Evolutionary conservation across 2,329 filamentous ascomycete genomes (phyloP).

Genomic region (Colletotrichum aenigma): DNA sequence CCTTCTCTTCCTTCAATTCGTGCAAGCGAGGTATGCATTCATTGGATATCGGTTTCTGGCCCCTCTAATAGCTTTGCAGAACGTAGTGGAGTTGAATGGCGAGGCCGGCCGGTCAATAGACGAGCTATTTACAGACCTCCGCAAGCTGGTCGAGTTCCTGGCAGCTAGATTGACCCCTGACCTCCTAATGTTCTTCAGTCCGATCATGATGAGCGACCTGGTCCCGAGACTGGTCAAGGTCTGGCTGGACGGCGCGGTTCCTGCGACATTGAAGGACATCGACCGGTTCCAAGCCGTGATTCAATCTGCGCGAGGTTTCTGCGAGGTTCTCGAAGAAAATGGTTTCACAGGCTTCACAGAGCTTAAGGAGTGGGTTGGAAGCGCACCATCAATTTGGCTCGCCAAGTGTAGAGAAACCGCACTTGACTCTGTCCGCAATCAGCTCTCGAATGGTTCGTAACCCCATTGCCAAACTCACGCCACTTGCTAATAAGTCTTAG

Average conservation of each 20-base stretch:
- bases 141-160: constrained; percentile 56
- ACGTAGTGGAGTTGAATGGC: constrained; percentile 47
- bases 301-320: constrained; percentile 68
- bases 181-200: constrained; percentile 65
- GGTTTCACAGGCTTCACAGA: constrained; percentile 67
- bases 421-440: constrained; percentile 74
- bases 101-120: constrained; percentile 49
- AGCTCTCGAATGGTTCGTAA: constrained; percentile 63
- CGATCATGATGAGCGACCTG: constrained; percentile 72
- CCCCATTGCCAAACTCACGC: background rate
- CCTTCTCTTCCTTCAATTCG: constrained; percentile 42
- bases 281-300: constrained; percentile 73
- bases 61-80: constrained; percentile 33
- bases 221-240: constrained; percentile 70
- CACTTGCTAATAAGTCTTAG: constrained; percentile 8
- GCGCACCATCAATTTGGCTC: constrained; percentile 84
- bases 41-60: background rate
- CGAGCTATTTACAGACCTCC: constrained; percentile 58
- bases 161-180: constrained; percentile 56
- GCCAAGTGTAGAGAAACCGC: constrained; percentile 81
- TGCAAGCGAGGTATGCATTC: constrained; percentile 16
- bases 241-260: constrained; percentile 80
- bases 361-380: constrained; percentile 79
- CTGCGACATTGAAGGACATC: constrained; percentile 74
- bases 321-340: constrained; percentile 62